These are phyloP conservation scores for Phytophthora capsici DNA, from an alignment of 352 stramenopile genomes.

Conservation along the genomic window DNA sequence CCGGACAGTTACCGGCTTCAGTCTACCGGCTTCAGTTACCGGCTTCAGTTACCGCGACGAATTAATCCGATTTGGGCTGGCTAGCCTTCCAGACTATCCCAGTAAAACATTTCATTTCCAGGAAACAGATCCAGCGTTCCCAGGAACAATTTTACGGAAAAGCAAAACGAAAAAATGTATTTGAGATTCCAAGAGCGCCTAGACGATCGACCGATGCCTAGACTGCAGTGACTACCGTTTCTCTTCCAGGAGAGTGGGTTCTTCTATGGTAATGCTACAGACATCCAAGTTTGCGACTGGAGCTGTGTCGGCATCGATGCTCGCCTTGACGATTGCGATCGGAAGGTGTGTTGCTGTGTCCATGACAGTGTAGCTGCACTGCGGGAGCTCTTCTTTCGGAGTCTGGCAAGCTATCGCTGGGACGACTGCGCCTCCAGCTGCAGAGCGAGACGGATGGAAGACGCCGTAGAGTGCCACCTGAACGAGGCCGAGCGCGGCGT, in stretches of 20 bases:
- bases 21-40: too few relatives aligned
- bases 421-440: slow-evolving; percentile 19
- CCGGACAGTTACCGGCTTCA: too few relatives aligned
- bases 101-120: too few relatives aligned
- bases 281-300: slow-evolving; percentile 23
- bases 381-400: slow-evolving; percentile 27
- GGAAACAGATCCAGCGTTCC: too few relatives aligned
- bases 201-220: slow-evolving; percentile 15
- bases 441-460: slow-evolving; percentile 48
- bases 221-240: slow-evolving; percentile 18
- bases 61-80: too few relatives aligned
- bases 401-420: slow-evolving; percentile 13
- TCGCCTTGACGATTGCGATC: slow-evolving; percentile 19
- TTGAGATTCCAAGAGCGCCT: slow-evolving; percentile 11
- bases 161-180: neutral
- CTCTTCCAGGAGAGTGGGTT: neutral
- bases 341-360: slow-evolving; percentile 12
- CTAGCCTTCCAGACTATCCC: too few relatives aligned
- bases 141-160: too few relatives aligned
- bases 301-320: neutral
- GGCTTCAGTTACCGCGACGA: too few relatives aligned
- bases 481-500: slow-evolving; percentile 50
- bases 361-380: slow-evolving; percentile 37
- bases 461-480: slow-evolving; percentile 69
- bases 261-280: slow-evolving; percentile 44